Percentiles rank a stretch among this genome's conserved stretches.
Conservation (phyloP, 2,329 filamentous ascomycete genomes). For the Westerdykella sp. region DNA sequence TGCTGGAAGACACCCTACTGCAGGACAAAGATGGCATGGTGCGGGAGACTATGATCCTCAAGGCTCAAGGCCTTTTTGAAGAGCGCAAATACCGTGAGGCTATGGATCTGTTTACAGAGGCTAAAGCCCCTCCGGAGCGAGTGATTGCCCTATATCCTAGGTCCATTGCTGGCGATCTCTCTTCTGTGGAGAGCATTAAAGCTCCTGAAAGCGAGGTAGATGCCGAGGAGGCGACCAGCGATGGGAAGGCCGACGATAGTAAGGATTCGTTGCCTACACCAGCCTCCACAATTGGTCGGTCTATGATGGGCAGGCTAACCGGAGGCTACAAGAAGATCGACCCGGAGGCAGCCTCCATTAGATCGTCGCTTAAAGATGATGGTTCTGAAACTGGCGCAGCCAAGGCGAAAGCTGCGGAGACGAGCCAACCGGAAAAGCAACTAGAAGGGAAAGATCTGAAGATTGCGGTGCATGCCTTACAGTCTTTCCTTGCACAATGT, state of each 20-base stretch:
- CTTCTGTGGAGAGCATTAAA: slow-evolving; percentile 52
- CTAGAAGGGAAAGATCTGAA: slow-evolving; percentile 75
- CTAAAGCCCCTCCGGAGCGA: slow-evolving; percentile 80
- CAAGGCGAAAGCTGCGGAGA: slow-evolving; percentile 43
- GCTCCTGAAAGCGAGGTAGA: slow-evolving; percentile 37
- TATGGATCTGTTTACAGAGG: slow-evolving; percentile 84
- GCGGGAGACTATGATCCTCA: slow-evolving; percentile 82
- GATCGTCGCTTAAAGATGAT: slow-evolving; percentile 52
- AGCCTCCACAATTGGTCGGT: slow-evolving; percentile 28
- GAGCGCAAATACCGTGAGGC: slow-evolving; percentile 77
- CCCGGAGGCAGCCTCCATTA: slow-evolving; percentile 52
- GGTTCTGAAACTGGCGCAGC: slow-evolving; percentile 53
- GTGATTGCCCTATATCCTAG: slow-evolving; percentile 81
- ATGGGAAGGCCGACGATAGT: slow-evolving; percentile 22
- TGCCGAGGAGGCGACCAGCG: slow-evolving; percentile 33
- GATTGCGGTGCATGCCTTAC: slow-evolving; percentile 73
- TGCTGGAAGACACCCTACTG: slow-evolving; percentile 88
- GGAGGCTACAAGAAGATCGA: slow-evolving; percentile 42
- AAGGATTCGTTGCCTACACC: slow-evolving; percentile 15
- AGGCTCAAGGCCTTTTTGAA: slow-evolving; percentile 79
- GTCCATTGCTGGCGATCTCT: slow-evolving; percentile 75
- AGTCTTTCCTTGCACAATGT: slow-evolving; percentile 82
- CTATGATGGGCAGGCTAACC: slow-evolving; percentile 45
- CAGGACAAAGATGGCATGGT: slow-evolving; percentile 74
- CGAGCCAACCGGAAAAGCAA: slow-evolving; percentile 45